Evolutionary conservation across 768 basidiomycete genomes (phyloP), one percentile per base, ranked within the genome.

Genomic region (Leccinellum albellum): DNA sequence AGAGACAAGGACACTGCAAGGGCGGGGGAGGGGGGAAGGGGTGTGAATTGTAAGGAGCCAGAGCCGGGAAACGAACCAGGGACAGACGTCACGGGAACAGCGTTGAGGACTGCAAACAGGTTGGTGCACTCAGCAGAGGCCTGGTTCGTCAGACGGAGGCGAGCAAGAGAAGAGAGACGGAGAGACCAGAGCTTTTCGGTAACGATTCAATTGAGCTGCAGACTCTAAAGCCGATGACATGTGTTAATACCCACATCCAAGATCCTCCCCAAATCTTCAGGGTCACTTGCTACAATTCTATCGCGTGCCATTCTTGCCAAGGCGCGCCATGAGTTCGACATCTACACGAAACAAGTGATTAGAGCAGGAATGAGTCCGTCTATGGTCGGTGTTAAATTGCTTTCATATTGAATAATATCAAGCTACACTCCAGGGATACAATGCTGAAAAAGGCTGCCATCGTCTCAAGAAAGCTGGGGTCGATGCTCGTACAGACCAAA

Each of bases 261-360:
- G 55, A 92, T 80, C 57, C 81, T 76, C 9, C 68, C 67, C 48
- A 91, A 61, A 55, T 91, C 87, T 60, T 84, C 84, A 1, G 91
- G 88, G 61, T 88, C 79, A 50, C 87, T 76, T 17, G 79, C 76
- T 21, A 92, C 84, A 53, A 93, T 81, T 31, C 84, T 78, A 69
- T 93, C 91, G 66, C 87, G 81, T 32, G 91, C 89, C 88, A 91
- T 90, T 60, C 76, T 80, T n/a, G 91, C 91, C 54, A 93, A 66
- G 1, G 91, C 83, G 53, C 91, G 79, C 91, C 91, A 94, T 67
- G 87, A 90, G 64, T 94, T 93, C 40, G 88, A 85, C 87, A 91
- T 91, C 91, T 93, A 63, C 33, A 17, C 59, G 24, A 52, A 59
- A 44, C 28, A 1, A 50, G 5, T 29, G 3, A 51, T 65, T 14